Evolutionary conservation across 106 monocot genomes (phyloP).

Genomic region (Dioscorea dumetorum): DNA sequence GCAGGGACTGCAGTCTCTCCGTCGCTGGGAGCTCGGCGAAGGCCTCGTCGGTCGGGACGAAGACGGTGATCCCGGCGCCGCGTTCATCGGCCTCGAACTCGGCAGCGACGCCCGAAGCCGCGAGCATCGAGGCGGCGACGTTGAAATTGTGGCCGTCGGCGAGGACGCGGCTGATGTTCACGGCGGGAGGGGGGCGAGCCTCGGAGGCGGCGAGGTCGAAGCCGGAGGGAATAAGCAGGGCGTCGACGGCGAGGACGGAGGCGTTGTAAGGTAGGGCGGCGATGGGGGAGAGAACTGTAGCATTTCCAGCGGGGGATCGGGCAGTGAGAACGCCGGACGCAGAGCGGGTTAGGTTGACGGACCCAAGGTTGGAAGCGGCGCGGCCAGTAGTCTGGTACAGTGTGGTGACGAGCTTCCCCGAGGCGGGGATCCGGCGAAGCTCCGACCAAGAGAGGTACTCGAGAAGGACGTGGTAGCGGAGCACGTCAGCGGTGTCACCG

Average conservation of each 20-base stretch:
- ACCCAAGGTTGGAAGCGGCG: conserved; percentile 61
- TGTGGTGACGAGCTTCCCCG: conserved; percentile 73
- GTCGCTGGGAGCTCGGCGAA: conserved; percentile 60
- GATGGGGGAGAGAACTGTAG: conserved; percentile 50
- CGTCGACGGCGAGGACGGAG: conserved; percentile 61
- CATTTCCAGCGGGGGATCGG: conserved; percentile 56
- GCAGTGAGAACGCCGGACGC: conserved; percentile 31
- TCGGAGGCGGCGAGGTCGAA: conserved; percentile 73
- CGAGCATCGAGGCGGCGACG: conserved; percentile 86
- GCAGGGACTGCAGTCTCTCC: conserved; percentile 69
- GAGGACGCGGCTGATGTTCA: conserved; percentile 71
- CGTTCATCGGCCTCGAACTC: conserved; percentile 76
- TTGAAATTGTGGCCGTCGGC: conserved; percentile 75
- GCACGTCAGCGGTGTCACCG: conserved; percentile 65
- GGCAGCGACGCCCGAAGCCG: conserved; percentile 72
- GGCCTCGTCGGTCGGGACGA: conserved; percentile 90
- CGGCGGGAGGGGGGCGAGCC: conserved; percentile 25
- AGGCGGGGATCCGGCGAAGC: conserved; percentile 53
- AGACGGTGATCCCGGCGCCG: conserved; percentile 93
- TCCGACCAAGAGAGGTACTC: conserved; percentile 79
- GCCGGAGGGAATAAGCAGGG: conserved; percentile 51
- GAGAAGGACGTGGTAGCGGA: conserved; percentile 87
- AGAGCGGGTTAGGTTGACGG: conserved; percentile 66
- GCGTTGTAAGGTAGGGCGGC: conserved; percentile 71
- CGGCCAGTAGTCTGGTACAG: conserved; percentile 96